Evolutionary conservation across 2,329 filamentous ascomycete genomes (phyloP).

Genomic region (Davidsoniella virescens): DNA sequence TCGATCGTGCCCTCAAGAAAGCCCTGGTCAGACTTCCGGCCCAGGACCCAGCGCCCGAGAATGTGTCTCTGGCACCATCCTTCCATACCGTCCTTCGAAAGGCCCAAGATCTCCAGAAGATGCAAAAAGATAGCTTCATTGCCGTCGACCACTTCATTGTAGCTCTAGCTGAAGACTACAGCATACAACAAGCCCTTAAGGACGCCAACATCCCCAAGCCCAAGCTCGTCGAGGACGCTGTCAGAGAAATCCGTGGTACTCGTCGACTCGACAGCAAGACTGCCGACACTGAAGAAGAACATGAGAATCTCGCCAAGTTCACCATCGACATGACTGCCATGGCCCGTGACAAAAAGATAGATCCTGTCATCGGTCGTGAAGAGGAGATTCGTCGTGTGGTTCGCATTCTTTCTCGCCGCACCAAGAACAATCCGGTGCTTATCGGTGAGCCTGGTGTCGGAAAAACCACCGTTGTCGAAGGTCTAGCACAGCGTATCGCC

Average conservation of each 20-base stretch:
- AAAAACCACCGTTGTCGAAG: conserved; percentile 96
- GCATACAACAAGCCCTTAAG: conserved; percentile 56
- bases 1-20: conserved; percentile 86
- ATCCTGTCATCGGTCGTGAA: conserved; percentile 91
- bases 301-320: conserved; percentile 94
- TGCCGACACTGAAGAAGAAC: conserved; percentile 79
- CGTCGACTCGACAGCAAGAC: conserved; percentile 91
- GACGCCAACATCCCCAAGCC: conserved; percentile 84
- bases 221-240: conserved; percentile 80
- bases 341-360: conserved; percentile 93
- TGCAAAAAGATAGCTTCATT: conserved; percentile 92
- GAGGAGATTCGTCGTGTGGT: conserved; percentile 89
- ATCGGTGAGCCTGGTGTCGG: conserved; percentile 97
- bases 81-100: conserved; percentile 71
- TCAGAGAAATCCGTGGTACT: conserved; percentile 81
- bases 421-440: conserved; percentile 96
- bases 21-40: conserved; percentile 75
- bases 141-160: conserved; percentile 90
- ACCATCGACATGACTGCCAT: conserved; percentile 96
- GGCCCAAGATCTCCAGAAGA: conserved; percentile 80
- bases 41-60: conserved; percentile 87
- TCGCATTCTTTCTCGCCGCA: conserved; percentile 78
- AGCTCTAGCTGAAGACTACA: conserved; percentile 61
- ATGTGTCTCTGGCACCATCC: conserved; percentile 63
- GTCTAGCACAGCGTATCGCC: conserved; percentile 85